Conservation (phyloP, 2,329 filamentous ascomycete genomes). For the Karstenula rhodostoma region DNA sequence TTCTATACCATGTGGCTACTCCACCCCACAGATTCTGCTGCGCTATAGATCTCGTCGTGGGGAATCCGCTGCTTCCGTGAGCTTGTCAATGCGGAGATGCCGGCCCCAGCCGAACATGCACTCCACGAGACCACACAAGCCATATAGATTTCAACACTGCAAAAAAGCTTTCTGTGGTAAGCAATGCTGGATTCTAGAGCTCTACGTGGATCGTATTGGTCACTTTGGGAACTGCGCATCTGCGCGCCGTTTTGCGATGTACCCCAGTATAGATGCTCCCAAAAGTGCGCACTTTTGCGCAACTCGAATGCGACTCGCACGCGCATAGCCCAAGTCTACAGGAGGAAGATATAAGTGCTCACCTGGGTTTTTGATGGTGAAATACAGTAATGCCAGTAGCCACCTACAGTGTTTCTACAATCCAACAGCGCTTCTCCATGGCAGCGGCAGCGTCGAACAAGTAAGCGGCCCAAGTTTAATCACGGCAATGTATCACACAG, state of each 20-base stretch:
- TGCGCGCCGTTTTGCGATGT: not conserved
- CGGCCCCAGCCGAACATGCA: not conserved
- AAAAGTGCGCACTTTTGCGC: not conserved
- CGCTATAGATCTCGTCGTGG: not conserved
- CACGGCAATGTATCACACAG: no score
- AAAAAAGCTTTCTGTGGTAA: not conserved
- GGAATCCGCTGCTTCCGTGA: not conserved
- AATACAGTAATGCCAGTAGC: not conserved
- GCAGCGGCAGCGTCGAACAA: not conserved
- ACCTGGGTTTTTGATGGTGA: not conserved
- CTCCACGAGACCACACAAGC: not conserved
- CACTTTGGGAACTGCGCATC: not conserved
- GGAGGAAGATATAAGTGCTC: not conserved
- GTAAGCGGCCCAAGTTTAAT: not conserved
- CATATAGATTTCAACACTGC: not conserved
- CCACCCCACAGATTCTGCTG: not conserved
- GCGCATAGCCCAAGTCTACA: not conserved
- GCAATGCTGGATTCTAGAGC: no score
- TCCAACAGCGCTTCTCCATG: not conserved
- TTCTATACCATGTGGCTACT: not conserved
- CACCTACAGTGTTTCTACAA: not conserved
- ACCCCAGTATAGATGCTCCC: not conserved
- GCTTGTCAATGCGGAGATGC: not conserved
- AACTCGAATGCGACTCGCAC: not conserved
- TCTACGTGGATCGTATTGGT: no score